Percentiles rank a stretch among this genome's conserved stretches.
phyloP scores from a whole-genome alignment of 2,329 filamentous ascomycete genomes.

The Apiospora phragmitis region DNA sequence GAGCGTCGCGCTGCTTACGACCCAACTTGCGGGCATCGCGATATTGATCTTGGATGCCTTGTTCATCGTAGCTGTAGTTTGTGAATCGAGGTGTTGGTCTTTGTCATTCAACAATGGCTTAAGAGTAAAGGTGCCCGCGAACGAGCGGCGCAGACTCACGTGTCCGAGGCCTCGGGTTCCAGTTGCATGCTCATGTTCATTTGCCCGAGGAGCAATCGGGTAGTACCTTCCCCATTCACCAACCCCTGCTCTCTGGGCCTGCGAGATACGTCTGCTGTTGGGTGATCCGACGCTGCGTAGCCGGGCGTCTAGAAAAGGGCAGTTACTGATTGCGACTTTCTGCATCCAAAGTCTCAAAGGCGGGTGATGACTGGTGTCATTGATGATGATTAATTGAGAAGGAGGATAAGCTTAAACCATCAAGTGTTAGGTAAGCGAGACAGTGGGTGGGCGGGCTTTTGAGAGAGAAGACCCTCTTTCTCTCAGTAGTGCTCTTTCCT shows the following conservation, averaged over 20 bases:
- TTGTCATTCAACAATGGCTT: background rate
- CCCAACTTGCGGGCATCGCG: background rate
- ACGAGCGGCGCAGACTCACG: slow-evolving; percentile 2
- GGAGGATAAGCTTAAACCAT: too few species aligned
- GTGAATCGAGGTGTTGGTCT: background rate
- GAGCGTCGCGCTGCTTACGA: background rate
- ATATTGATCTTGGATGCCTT: background rate
- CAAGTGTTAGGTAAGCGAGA: background rate
- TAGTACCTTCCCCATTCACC: too few species aligned
- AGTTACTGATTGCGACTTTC: background rate
- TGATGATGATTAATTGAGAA: background rate
- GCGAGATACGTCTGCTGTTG: background rate
- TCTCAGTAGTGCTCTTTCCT: background rate
- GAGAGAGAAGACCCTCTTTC: background rate
- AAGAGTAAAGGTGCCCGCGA: background rate
- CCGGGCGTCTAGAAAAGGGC: background rate
- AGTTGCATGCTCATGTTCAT: background rate
- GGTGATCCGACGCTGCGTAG: background rate
- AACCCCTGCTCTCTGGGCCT: background rate
- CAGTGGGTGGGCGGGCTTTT: background rate
- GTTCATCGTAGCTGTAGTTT: background rate
- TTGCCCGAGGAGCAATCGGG: background rate
- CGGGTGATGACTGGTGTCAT: background rate
- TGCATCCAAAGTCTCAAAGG: background rate
- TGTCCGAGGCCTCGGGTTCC: background rate